Conservation (phyloP, 805 yeast species). For the Cyberlindnera misumaiensis region DNA sequence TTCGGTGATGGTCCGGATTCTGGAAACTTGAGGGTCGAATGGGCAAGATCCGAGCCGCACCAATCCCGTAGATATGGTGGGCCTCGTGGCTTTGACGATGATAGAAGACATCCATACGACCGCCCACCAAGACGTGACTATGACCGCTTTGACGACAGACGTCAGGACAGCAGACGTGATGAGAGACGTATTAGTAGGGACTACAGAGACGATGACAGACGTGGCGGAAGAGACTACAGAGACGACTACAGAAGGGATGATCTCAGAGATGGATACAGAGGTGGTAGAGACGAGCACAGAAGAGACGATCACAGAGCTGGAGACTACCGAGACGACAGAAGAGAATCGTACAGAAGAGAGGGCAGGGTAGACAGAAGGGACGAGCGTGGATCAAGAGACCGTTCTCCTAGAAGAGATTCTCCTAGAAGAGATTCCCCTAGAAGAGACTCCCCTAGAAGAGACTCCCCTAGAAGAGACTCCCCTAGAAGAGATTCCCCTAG, state of each 20-base stretch:
- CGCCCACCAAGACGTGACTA: constrained; percentile 17
- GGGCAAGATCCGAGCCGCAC: constrained; percentile 51
- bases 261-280: constrained; percentile 6
- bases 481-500: constrained; percentile 26
- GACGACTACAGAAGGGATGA: constrained; percentile 12
- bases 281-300: constrained; percentile 4
- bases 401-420: constrained; percentile 4
- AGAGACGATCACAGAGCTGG: constrained; percentile 10
- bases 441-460: constrained; percentile 12
- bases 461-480: not conserved
- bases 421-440: constrained; percentile 5
- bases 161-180: constrained; percentile 4
- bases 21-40: constrained; percentile 40
- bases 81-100: constrained; percentile 13
- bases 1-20: constrained; percentile 23
- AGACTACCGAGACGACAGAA: constrained; percentile 12
- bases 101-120: not conserved
- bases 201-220: constrained; percentile 7
- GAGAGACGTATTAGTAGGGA: constrained; percentile 14
- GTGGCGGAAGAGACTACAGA: constrained; percentile 13
- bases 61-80: constrained; percentile 16
- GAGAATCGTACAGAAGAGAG: constrained; percentile 14
- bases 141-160: constrained; percentile 8
- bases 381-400: not conserved
- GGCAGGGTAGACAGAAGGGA: constrained; percentile 8